These are phyloP conservation scores for Choiromyces venosus DNA, from an alignment of 495 filamentous ascomycete species.

Conservation along the genomic window DNA sequence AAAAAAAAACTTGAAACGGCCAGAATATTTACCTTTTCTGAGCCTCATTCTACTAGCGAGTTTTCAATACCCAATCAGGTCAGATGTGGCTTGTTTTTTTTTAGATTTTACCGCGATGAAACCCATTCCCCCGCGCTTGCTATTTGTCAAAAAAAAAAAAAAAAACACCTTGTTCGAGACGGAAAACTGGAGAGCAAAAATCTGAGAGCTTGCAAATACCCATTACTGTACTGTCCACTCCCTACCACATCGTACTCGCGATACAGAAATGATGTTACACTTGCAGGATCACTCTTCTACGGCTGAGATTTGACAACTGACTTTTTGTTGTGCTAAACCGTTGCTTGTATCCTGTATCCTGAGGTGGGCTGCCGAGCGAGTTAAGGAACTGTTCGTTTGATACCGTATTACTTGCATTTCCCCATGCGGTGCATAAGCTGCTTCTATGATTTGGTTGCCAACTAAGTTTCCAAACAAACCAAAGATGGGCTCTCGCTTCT, in stretches of 20 bases:
- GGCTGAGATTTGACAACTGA: background rate
- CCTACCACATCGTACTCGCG: background rate
- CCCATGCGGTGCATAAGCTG: background rate
- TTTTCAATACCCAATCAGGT: conserved; percentile 21
- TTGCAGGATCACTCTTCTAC: background rate
- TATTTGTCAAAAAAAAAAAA: background rate
- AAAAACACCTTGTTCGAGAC: background rate
- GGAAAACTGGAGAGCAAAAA: background rate
- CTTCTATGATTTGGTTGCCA: background rate
- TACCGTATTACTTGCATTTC: background rate
- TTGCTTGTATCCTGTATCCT: too few species aligned
- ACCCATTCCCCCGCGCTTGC: background rate
- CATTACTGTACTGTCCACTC: background rate
- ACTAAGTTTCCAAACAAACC: background rate
- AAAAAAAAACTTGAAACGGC: conserved; percentile 12
- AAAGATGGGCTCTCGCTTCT: background rate
- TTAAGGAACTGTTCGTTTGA: background rate
- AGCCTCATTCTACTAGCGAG: conserved; percentile 35
- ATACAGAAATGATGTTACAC: background rate
- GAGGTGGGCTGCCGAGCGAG: background rate
- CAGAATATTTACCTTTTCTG: conserved; percentile 20
- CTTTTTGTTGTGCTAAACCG: background rate
- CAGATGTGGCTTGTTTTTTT: conserved; percentile 25
- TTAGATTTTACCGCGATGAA: background rate
- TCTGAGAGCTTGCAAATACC: background rate